A percentile compares a stretch with the other conserved stretches of the same genome.
phyloP scores from a whole-genome alignment of 2,329 filamentous ascomycete genomes.

The Talaromyces sp. region DNA sequence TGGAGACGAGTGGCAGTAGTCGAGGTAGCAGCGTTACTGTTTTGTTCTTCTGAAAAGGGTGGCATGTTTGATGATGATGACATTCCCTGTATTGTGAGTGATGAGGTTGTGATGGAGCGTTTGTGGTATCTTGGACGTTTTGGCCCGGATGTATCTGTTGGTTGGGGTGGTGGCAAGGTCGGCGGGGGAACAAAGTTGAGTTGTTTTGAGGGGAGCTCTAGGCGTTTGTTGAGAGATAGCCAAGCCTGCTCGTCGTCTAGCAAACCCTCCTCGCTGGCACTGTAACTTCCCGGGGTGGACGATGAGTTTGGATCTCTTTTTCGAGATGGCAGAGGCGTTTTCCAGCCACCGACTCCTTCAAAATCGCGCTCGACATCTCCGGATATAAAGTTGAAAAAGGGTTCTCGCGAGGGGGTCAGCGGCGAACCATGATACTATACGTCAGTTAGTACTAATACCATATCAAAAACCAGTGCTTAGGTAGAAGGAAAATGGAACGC shows the following conservation, averaged over 20 bases:
- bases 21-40: constrained; percentile 12
- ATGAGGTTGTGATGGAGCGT: constrained; percentile 29
- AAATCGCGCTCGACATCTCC: constrained; percentile 36
- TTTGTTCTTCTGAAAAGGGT: neutral
- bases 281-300: constrained; percentile 14
- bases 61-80: constrained; percentile 6
- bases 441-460: neutral
- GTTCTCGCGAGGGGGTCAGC: constrained; percentile 11
- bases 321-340: constrained; percentile 16
- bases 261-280: constrained; percentile 12
- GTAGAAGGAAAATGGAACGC: neutral
- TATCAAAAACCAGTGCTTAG: neutral
- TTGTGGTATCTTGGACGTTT: constrained; percentile 22
- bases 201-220: constrained; percentile 26
- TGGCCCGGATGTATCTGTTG: neutral
- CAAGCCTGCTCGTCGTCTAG: constrained; percentile 31
- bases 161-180: constrained; percentile 2
- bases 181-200: constrained; percentile 14
- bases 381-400: constrained; percentile 23
- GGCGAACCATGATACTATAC: neutral
- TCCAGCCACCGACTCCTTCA: constrained; percentile 40
- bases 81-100: constrained; percentile 13
- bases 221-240: constrained; percentile 33
- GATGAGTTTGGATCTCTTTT: constrained; percentile 19
- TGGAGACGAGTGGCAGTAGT: constrained; percentile 11